Evolutionary conservation across 306 rosid genomes (phyloP), one percentile per base, ranked within the genome.

Genomic region (Prinsepia uniflora): DNA sequence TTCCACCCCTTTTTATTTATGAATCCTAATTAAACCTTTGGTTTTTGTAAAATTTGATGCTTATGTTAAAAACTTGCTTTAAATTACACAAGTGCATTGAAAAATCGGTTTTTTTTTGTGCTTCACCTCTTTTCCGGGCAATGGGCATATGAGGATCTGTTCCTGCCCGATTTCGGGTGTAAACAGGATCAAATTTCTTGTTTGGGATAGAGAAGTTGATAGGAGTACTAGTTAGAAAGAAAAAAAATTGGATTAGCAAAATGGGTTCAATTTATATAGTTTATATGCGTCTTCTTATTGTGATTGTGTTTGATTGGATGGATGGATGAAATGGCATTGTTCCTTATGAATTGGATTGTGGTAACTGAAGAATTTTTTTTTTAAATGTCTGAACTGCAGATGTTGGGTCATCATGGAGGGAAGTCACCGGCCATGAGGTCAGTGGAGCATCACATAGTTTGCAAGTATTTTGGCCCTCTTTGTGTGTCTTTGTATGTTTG

Each of bases 371-470:
- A 7, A 7, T 5, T n/a, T n/a, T 5, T 19, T 85, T 70, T 84
- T 40, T 39, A 40, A 67, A 67, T 84, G 63, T 40, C 82, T 81
- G 74, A 68, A 71, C 84, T 84, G 88, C 90, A 77, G 60, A 10
- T 66, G 59, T 59, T 71, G 43, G 79, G 84, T 34, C 91, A 84
- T 34, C 91, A 84, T 39, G 68, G 79, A 66, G 88, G 82, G 11
- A 81, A 75, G 74, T 57, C 58, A 55, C 64, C 74, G 66, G 53
- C 50, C 46, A 61, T 78, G 76, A 86, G 93, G 96, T 92, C 56
- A 49, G 87, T 75, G 53, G 55, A 83, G 9, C 50, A 67, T 57
- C 48, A 75, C 40, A 13, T 17, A 48, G 56, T 71, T 10, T 13
- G 62, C 43, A 47, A 15, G 60, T 48, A 46, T 8, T 53, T 43